Base-by-base conservation (phyloP, 306 rosid genomes). In the Cucurbita argyrosperma region DNA sequence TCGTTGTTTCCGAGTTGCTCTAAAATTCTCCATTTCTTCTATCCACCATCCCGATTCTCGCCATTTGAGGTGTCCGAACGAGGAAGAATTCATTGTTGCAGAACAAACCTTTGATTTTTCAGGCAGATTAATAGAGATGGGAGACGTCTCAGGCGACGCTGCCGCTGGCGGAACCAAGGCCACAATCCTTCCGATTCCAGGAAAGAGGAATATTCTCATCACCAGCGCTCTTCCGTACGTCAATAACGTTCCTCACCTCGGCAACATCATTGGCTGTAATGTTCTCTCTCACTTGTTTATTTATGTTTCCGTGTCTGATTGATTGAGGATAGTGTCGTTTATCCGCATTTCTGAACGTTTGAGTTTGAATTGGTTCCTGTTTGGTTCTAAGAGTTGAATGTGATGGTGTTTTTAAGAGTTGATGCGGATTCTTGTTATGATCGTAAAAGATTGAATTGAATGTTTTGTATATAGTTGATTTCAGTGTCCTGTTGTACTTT, bases 151-250 rank as follows among this genome's bases (percentile, higher is more conserved):
- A 18, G 63, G 43, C 45, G 39, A 5, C 1, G 49, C 46, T 60
- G 68, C 15, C 55, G 76, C 3, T 59, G 73, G 35, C n/a, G 65
- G 67, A 65, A 71, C 45, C 52, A 78, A 71, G 80, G 66, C 55
- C 3, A 76, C 76, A 10, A 94, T 87, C 90, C 91, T 86, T 40
- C 99, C 99, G 3, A 79, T 90, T 12, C 83, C 84, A 15, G 97
- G 96, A 7, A 82, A 87, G 81, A 89, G 97, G 76, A 94, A 94
- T 80, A 72, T 94, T 74, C 97, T 94, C 85, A 89, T 94, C 80
- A 94, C 99, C 69, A 91, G 99, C 51, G 99, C 99, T 43, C 77
- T 94, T 74, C 99, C 99, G 10, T 90, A 94, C 75, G 97, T 94
- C 86, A 94, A 94, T 74, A 94, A 94, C 85, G 97, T 90, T 1